Conservation (phyloP, 768 basidiomycete genomes). For the Naganishia kalamii region DNA sequence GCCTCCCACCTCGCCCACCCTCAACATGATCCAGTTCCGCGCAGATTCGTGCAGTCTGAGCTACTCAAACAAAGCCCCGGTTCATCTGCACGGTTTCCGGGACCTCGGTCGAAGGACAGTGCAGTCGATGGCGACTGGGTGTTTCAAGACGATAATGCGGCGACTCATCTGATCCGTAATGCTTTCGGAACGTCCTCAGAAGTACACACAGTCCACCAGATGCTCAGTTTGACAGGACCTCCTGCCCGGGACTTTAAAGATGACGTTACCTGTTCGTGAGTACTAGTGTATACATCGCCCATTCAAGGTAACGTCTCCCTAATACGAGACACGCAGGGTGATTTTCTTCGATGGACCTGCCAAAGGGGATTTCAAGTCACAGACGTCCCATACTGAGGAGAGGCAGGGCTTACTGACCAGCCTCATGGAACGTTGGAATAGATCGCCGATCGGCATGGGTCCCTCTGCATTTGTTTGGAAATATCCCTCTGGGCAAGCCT, state of each 20-base stretch:
- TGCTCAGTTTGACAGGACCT: slow-evolving; percentile 35
- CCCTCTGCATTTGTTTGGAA: too few relatives aligned
- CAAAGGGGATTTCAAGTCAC: too few relatives aligned
- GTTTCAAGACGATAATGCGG: slow-evolving; percentile 40
- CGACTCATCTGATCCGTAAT: slow-evolving; percentile 44
- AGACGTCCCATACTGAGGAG: too few relatives aligned
- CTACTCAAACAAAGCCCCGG: not conserved
- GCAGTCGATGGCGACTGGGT: slow-evolving; percentile 29
- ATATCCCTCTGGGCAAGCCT: too few relatives aligned
- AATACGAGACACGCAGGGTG: not conserved
- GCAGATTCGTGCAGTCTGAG: not conserved
- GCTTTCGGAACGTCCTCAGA: slow-evolving; percentile 28
- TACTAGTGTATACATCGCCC: slow-evolving; percentile 32
- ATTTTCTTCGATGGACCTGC: too few relatives aligned
- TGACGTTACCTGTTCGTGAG: slow-evolving; percentile 45
- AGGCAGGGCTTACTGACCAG: too few relatives aligned
- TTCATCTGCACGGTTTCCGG: not conserved
- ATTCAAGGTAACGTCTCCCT: not conserved
- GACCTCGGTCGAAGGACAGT: not conserved
- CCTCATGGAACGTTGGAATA: too few relatives aligned
- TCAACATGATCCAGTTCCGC: slow-evolving; percentile 17
- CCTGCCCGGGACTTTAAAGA: slow-evolving; percentile 36
- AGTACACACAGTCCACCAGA: slow-evolving; percentile 29
- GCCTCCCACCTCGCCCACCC: slow-evolving; percentile 35
- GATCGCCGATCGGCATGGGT: too few relatives aligned